Evolutionary conservation across 2,329 filamentous ascomycete species (phyloP).

Genomic region (Drechmeria coniospora): DNA sequence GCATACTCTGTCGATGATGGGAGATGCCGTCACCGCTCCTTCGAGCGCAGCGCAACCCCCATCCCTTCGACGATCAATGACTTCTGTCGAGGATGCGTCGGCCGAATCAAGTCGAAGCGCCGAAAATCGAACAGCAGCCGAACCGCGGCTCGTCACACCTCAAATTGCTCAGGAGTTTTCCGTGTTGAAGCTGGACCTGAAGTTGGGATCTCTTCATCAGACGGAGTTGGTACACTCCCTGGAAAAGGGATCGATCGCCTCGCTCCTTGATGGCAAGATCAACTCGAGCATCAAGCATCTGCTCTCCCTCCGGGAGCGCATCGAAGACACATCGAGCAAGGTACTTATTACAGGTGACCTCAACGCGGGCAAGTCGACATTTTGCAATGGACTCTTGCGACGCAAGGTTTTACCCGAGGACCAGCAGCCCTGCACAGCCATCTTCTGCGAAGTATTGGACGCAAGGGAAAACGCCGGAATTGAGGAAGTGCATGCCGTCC

Average conservation of each 20-base stretch:
- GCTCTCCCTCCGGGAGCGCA: conserved; percentile 71
- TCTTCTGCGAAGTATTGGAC: conserved; percentile 95
- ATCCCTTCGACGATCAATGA: conserved; percentile 52
- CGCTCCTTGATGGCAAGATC: conserved; percentile 85
- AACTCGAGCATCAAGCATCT: conserved; percentile 86
- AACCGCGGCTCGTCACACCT: conserved; percentile 75
- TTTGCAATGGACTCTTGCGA: conserved; percentile 90
- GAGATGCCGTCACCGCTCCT: conserved; percentile 26
- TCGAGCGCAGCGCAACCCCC: conserved; percentile 28
- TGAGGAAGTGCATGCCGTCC: conserved; percentile 92
- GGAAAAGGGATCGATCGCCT: conserved; percentile 81
- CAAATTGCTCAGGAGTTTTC: conserved; percentile 95
- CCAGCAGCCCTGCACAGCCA: conserved; percentile 93
- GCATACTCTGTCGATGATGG: conserved; percentile 46
- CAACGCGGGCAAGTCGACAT: conserved; percentile 96
- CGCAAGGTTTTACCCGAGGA: conserved; percentile 91
- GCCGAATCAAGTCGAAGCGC: conserved; percentile 60
- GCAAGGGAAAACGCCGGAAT: conserved; percentile 77
- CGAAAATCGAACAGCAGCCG: conserved; percentile 43
- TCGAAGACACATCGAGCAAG: conserved; percentile 95
- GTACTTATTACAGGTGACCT: conserved; percentile 90
- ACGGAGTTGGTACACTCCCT: conserved; percentile 86
- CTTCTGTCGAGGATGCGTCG: conserved; percentile 39
- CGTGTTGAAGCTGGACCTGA: conserved; percentile 84
- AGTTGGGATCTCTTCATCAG: conserved; percentile 74